Evolutionary conservation across 257 asterid species (phyloP), one percentile per base, ranked within the genome.

Genomic region (Rhazya stricta): DNA sequence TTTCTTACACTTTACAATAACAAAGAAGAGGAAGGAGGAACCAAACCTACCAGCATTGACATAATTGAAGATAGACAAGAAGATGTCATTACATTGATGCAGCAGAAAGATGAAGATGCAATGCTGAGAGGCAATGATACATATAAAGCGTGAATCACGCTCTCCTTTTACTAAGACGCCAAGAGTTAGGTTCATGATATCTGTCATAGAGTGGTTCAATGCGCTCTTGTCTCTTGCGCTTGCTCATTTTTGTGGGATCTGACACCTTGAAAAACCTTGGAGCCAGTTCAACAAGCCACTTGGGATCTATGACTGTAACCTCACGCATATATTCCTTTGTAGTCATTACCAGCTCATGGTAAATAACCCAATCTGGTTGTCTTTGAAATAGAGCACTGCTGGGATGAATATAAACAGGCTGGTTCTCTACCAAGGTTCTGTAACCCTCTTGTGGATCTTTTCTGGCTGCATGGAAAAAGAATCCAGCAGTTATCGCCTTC

Each of bases 241-340:
- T 94, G 92, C 97, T 91, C 92, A 94, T 88, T 77, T 94, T 94
- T 6, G 96, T 91, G 50, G 98, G 96, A 81, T 94, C 97, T 12
- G 97, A 73, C 43, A 86, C 94, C 83, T 92, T 92, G 86, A 92
- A 92, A 85, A 90, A 90, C 75, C 97, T 84, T n/a, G 99, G 99
- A 45, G 97, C 97, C 76, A 94, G 86, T 83, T 94, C 97, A 62
- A 94, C 93, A 41, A 92, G 94, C 97, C 99, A 94, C 85, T 94
- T 89, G 3, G 97, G 97, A 83, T 94, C 97, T 66, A 94, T 69
- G 21, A 88, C 96, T 3, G 97, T 86, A 11, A 92, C 98, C 86
- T 94, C 97, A 9, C 97, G 97, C 99, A 92, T 92, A 75, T 94
- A 94, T 78, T 94, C 98, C 83, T 94, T 94, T 23, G 97, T 94